Base-by-base conservation (phyloP, 805 yeast species). In the Lipomyces sp. region DNA sequence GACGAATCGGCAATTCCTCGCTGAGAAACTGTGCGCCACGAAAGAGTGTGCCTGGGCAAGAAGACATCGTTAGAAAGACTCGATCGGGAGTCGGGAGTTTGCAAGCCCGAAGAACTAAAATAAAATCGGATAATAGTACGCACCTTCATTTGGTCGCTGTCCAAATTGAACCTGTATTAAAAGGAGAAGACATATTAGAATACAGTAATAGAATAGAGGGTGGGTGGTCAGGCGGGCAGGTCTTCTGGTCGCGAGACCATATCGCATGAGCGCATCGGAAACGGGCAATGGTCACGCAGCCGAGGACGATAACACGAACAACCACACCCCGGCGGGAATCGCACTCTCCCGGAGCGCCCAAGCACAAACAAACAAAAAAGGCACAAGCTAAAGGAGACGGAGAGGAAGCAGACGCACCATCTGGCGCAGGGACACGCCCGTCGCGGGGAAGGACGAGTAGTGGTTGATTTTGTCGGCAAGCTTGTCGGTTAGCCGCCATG, bases 1-100 rank as follows among this genome's bases (percentile, higher is more conserved):
- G 73, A 53, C 96, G 74, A 37, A 88, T 86, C 1, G 96, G 96
- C 32, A 89, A 74, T 67, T 89, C 96, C 63, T 86, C 87, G 32
- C 55, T 32, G 37, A 60, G 56, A 64, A 88, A 88, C 65, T 84
- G 86, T 5, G 90, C 83, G 0, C 95, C 95, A 41, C 86, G 76
- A 65, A 84, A 89, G 16, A 61, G 47, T 7, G 50, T 47, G 21
- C 63, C 61, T 49, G 43, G 28, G 45, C 10, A 24, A n/a, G 38
- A 34, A 7, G 22, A 6, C 19, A 34, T 6, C n/a, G 39, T 21
- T 23, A 21, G 47, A 21, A 10, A n/a, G 38, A 34, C 38, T 6
- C 8, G 38, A 8, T 16, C 11, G 8, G 13, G 22, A 19, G 6
- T 6, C n/a, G 7, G 23, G 11, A 31, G 3, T 4, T 18, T 18